A percentile compares a stretch with the other conserved stretches of the same genome.
Conservation (phyloP, 768 basidiomycete genomes). For the Termitomyces heimii region DNA sequence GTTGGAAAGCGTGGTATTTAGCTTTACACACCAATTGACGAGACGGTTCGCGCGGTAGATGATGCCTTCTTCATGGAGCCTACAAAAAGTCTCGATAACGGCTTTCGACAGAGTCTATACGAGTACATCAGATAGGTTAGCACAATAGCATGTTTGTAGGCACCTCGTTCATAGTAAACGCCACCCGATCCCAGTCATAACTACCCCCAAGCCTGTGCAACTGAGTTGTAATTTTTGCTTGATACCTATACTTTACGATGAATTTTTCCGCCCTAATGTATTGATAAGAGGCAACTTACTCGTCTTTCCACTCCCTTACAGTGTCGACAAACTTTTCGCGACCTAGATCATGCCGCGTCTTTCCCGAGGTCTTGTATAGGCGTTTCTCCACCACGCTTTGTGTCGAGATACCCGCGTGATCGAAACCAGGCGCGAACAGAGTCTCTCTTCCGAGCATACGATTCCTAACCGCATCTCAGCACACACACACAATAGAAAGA, state of each 20-base stretch:
- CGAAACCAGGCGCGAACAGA: constrained; percentile 90
- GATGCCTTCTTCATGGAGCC: constrained; percentile 84
- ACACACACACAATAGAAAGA: neutral
- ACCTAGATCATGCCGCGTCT: constrained; percentile 91
- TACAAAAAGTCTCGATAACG: constrained; percentile 88
- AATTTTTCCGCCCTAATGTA: neutral
- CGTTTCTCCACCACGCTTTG: constrained; percentile 97
- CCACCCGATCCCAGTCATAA: constrained; percentile 90
- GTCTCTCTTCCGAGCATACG: constrained; percentile 94
- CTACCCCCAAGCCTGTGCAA: constrained; percentile 85
- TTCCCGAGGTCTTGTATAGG: constrained; percentile 73
- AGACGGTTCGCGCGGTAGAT: constrained; percentile 94
- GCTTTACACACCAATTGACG: constrained; percentile 95
- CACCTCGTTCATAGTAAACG: constrained; percentile 94
- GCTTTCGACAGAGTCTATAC: constrained; percentile 62
- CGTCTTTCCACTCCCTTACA: constrained; percentile 96
- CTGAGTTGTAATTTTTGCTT: constrained; percentile 87
- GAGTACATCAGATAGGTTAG: neutral
- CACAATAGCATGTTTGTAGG: constrained; percentile 9
- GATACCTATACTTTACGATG: constrained; percentile 54
- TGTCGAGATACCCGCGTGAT: constrained; percentile 97
- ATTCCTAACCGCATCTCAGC: constrained; percentile 50
- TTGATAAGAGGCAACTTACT: constrained; percentile 44
- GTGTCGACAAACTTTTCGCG: constrained; percentile 86
- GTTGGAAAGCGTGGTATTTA: constrained; percentile 98